Evolutionary conservation across 2,329 filamentous ascomycete species (phyloP).

Genomic region (Fusarium nygamai): DNA sequence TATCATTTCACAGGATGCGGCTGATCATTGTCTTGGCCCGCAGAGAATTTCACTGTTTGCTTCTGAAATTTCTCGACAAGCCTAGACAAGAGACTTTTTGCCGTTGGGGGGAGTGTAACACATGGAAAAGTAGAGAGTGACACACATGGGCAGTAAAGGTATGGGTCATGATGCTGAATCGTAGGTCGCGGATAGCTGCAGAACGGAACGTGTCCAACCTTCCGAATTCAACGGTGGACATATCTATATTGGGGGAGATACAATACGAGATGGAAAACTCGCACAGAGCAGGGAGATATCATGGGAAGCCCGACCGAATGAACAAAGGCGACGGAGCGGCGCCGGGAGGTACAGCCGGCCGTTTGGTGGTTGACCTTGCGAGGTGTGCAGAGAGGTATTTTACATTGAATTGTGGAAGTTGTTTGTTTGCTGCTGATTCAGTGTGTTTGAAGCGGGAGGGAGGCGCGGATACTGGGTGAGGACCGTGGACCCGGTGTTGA

Average conservation of each 20-base stretch:
- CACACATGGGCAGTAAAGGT: not conserved
- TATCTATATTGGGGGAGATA: not conserved
- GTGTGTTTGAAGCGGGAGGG: not conserved
- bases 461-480: not conserved
- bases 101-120: not conserved
- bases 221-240: not conserved
- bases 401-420: not conserved
- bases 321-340: not conserved
- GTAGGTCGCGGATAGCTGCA: not conserved
- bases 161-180: conserved; percentile 7
- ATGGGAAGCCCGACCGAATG: not conserved
- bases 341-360: not conserved
- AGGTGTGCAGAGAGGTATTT: not conserved
- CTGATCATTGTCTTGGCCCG: conserved; percentile 8
- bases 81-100: not conserved
- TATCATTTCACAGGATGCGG: conserved; percentile 8
- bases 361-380: not conserved
- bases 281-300: not conserved
- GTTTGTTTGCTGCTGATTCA: not conserved
- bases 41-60: conserved; percentile 1
- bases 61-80: not conserved
- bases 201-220: conserved; percentile 1
- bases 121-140: not conserved
- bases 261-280: not conserved
- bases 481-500: not conserved